These are phyloP conservation scores for Auricularia heimuer DNA, from an alignment of 768 basidiomycete genomes.

Conservation along the genomic window DNA sequence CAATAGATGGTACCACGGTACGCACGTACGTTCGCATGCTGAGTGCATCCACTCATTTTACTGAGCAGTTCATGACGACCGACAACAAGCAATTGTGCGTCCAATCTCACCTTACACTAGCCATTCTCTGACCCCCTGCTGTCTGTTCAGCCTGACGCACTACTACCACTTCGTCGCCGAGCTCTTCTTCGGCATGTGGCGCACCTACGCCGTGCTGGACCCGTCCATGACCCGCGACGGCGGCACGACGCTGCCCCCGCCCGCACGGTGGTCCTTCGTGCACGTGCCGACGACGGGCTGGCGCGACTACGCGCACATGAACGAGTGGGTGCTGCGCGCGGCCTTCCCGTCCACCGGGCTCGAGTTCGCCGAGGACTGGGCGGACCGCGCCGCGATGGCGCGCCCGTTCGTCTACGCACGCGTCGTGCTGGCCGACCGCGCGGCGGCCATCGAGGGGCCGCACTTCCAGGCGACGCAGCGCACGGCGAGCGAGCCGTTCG, in stretches of 20 bases:
- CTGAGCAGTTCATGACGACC: slow-evolving; percentile 60
- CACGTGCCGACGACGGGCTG: slow-evolving; percentile 68
- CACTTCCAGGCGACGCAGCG: slow-evolving; percentile 64
- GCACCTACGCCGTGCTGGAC: slow-evolving; percentile 78
- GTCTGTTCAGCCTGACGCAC: slow-evolving; percentile 57
- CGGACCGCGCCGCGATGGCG: slow-evolving; percentile 61
- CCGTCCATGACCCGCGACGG: slow-evolving; percentile 54
- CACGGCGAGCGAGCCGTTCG: slow-evolving; percentile 65
- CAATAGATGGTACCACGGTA: slow-evolving; percentile 64
- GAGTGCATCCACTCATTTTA: neutral
- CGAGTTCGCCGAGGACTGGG: slow-evolving; percentile 79
- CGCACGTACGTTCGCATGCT: slow-evolving; percentile 24
- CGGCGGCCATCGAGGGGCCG: slow-evolving; percentile 66
- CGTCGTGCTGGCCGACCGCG: slow-evolving; percentile 79
- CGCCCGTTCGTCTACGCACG: slow-evolving; percentile 74
- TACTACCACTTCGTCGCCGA: slow-evolving; percentile 95
- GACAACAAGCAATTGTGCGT: slow-evolving; percentile 79
- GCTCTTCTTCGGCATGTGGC: slow-evolving; percentile 86
- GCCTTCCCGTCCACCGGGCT: slow-evolving; percentile 72
- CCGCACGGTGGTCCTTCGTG: slow-evolving; percentile 67
- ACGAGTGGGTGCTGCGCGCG: slow-evolving; percentile 72
- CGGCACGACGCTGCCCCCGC: slow-evolving; percentile 60
- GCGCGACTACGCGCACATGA: slow-evolving; percentile 89
- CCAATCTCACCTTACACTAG: neutral
- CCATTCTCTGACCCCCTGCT: neutral